Conservation (phyloP, 768 basidiomycete species). For the Boletus vermiculosoides region DNA sequence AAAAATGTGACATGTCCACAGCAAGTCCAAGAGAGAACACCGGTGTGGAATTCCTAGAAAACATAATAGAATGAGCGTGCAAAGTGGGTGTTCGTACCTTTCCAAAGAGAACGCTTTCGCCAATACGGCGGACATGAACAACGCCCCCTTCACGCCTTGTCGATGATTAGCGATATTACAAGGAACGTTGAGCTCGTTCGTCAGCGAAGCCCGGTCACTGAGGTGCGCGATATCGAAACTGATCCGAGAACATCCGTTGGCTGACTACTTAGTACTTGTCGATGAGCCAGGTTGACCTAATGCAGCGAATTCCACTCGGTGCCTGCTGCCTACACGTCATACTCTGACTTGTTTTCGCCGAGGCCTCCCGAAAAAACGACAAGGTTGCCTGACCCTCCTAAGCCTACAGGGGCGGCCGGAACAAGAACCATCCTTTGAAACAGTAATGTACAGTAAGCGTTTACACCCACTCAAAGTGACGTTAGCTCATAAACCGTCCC, state of each 20-base stretch:
- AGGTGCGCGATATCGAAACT: constrained; percentile 1
- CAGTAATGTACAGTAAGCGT: background rate
- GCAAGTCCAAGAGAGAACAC: constrained; percentile 14
- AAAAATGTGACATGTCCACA: constrained; percentile 16
- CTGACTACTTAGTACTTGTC: background rate
- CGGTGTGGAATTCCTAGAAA: constrained; percentile 14
- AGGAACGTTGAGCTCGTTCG: constrained; percentile 12
- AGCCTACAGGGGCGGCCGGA: constrained; percentile 14
- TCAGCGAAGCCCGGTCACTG: constrained; percentile 6
- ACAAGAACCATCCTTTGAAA: constrained; percentile 9
- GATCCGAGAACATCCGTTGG: constrained; percentile 19
- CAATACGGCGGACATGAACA: constrained; percentile 31
- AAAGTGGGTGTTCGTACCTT: constrained; percentile 12
- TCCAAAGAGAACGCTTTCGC: constrained; percentile 23
- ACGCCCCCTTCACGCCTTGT: constrained; percentile 19
- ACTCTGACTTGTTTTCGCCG: constrained; percentile 12
- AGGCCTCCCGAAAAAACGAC: constrained; percentile 4
- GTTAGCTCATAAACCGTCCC: background rate
- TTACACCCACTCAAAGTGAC: constrained; percentile 1
- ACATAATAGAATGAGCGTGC: constrained; percentile 23
- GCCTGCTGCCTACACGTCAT: constrained; percentile 3
- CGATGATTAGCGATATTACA: constrained; percentile 27
- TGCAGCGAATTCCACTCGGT: background rate
- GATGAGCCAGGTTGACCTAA: background rate
- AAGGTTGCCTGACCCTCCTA: constrained; percentile 1